Conservation (phyloP, 208 protist species). For the Phytomonas francai region DNA sequence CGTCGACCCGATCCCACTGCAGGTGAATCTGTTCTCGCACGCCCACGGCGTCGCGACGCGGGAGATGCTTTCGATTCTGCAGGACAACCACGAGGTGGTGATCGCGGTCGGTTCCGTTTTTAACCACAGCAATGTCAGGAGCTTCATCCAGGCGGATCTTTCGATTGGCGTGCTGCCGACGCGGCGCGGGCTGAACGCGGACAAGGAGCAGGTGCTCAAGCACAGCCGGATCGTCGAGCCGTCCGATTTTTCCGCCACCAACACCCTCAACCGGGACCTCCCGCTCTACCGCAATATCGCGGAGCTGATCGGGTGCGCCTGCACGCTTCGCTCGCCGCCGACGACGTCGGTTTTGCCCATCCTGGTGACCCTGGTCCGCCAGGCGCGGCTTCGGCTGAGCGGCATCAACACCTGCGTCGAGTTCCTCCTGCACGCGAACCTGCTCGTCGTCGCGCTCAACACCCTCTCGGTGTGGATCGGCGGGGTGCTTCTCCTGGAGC, state of each 20-base stretch:
- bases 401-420: slow-evolving; percentile 78
- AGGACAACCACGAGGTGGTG: slow-evolving; percentile 92
- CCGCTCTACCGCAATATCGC: slow-evolving; percentile 79
- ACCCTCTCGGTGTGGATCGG: slow-evolving; percentile 40
- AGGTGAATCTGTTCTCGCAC: slow-evolving; percentile 93
- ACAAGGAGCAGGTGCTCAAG: slow-evolving; percentile 55
- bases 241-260: slow-evolving; percentile 48
- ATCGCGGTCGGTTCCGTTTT: slow-evolving; percentile 88
- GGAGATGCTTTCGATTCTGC: slow-evolving; percentile 90
- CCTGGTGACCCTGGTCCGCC: slow-evolving; percentile 70
- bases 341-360: slow-evolving; percentile 77
- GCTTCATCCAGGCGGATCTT: slow-evolving; percentile 89
- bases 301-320: slow-evolving; percentile 78
- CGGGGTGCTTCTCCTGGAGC: slow-evolving; percentile 58
- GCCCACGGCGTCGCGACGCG: slow-evolving; percentile 70
- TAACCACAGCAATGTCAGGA: slow-evolving; percentile 89
- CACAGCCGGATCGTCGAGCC: slow-evolving; percentile 62
- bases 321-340: slow-evolving; percentile 60
- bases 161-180: slow-evolving; percentile 85
- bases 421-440: slow-evolving; percentile 79
- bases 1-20: slow-evolving; percentile 92
- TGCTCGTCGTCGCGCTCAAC: slow-evolving; percentile 67
- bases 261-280: slow-evolving; percentile 59
- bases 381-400: slow-evolving; percentile 74
- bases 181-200: slow-evolving; percentile 46